These are phyloP conservation scores for Triticum turgidum DNA, from an alignment of 176 grass and related monocot species.

Conservation along the genomic window DNA sequence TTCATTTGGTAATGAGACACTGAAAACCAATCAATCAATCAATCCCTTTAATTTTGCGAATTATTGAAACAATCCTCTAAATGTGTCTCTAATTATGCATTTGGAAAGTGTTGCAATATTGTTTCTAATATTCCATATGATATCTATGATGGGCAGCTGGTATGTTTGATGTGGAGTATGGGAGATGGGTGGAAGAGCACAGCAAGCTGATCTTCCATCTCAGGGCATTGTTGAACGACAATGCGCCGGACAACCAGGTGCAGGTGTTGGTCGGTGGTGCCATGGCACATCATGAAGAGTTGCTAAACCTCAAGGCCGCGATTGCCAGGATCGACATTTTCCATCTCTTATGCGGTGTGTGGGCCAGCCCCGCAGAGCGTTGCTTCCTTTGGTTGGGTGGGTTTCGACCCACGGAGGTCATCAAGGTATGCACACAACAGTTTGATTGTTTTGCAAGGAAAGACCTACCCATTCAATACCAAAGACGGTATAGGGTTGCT, in stretches of 20 bases:
- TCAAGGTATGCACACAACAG: slow-evolving; percentile 39
- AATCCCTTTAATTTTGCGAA: neutral
- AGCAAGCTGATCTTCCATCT: slow-evolving; percentile 69
- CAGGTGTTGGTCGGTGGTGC: slow-evolving; percentile 48
- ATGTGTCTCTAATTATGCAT: neutral
- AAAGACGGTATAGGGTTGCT: no score
- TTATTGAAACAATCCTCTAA: neutral
- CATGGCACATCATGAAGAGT: slow-evolving; percentile 52
- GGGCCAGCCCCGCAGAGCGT: slow-evolving; percentile 66
- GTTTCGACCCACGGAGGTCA: slow-evolving; percentile 61
- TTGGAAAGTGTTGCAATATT: neutral
- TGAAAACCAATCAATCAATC: neutral
- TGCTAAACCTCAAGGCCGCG: slow-evolving; percentile 50
- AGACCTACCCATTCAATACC: neutral
- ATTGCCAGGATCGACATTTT: slow-evolving; percentile 57
- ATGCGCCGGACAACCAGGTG: slow-evolving; percentile 52
- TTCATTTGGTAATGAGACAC: slow-evolving; percentile 42
- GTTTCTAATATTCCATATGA: neutral
- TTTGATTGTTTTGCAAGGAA: neutral
- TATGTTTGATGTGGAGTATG: slow-evolving; percentile 63
- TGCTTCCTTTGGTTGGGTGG: slow-evolving; percentile 86
- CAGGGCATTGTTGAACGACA: slow-evolving; percentile 52
- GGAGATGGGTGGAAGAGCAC: slow-evolving; percentile 72
- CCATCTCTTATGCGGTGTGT: slow-evolving; percentile 65
- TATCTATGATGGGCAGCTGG: slow-evolving; percentile 35